Base-by-base conservation (phyloP, 768 basidiomycete genomes). In the Hericium coralloides region DNA sequence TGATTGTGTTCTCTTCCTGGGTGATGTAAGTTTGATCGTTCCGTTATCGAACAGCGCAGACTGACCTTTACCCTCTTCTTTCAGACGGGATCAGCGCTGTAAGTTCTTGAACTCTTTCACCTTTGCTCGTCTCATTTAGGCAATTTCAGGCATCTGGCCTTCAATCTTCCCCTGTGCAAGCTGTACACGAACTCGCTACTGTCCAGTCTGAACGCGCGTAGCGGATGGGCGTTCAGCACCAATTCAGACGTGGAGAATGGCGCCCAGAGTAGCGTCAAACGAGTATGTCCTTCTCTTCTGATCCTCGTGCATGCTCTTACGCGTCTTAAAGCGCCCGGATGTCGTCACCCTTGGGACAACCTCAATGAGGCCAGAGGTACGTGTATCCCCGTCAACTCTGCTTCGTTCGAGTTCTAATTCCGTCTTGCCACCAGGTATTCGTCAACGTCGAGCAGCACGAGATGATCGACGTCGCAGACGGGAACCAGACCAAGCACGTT, bases 171-270 rank as follows among this genome's bases (percentile, higher is more conserved):
- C 0, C 66, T 74, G 8, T 69, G 70, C 14, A 74, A 74, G 63
- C 58, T 74, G 15, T 74, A 74, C 58, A 71, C 70, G 36, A 74
- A 73, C 61, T 70, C 70, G 0, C 60, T 74, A 22, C 67, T 74
- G 69, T 73, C 73, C 17, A 71, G 67, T 53, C 50, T 74, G 53
- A 74, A 73, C 60, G 69, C 72, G 1, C 70, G 73, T 17, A 66
- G 66, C 7, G 69, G 66, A 36, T 72, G 70, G 71, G 67, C 60
- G 54, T 63, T 65, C 53, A 62, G 65, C 4, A 59, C 49, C 20
- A 47, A 31, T 9, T 8, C 31, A 31, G 31, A 31, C 10, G 8
- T 9, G 31, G 31, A 31, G 31, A 6, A 2, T 6, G 31, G 7
- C 31, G 12, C 9, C 7, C n/a, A 45, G n/a, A 45, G 43, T 12